phyloP scores from a whole-genome alignment of 1,139 yeast species.

The Protomyces gravidus region DNA sequence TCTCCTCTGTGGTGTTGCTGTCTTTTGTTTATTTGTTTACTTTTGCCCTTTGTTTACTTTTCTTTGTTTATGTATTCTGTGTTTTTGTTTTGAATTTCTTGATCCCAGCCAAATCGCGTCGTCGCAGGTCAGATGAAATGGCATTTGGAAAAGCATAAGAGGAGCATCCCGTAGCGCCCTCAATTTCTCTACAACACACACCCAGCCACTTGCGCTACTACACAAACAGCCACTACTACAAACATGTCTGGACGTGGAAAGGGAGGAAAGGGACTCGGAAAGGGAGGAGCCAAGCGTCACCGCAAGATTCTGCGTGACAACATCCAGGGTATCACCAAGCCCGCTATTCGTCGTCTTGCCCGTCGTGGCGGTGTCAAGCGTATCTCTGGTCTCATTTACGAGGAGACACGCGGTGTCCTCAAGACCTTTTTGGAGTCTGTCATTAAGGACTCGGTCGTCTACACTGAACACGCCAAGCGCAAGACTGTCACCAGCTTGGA shows the following conservation, averaged over 20 bases:
- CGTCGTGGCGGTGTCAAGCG: constrained; percentile 99
- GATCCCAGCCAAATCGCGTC: too few species aligned
- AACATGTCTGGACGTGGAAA: constrained; percentile 51
- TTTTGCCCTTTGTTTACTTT: too few species aligned
- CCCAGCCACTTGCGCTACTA: not conserved
- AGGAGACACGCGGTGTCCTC: constrained; percentile 95
- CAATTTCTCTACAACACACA: not conserved
- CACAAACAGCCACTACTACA: constrained; percentile 1
- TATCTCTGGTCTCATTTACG: constrained; percentile 92
- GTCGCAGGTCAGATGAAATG: too few species aligned
- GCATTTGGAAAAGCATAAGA: too few species aligned
- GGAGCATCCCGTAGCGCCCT: too few species aligned
- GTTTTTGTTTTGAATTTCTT: too few species aligned
- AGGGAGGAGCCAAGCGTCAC: constrained; percentile 88
- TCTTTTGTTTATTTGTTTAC: too few species aligned
- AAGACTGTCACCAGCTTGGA: constrained; percentile 98
- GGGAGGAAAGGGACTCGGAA: constrained; percentile 99
- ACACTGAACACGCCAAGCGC: constrained; percentile 99
- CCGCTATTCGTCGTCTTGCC: constrained; percentile 99
- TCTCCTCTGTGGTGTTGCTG: too few species aligned
- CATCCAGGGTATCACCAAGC: constrained; percentile 99
- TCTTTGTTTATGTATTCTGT: too few species aligned
- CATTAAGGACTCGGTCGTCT: constrained; percentile 97
- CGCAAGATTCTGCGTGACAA: constrained; percentile 98
- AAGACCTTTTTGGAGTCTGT: constrained; percentile 95